These are phyloP conservation scores for Solanum gracilifrons DNA, from an alignment of 257 asterid species.

Conservation along the genomic window DNA sequence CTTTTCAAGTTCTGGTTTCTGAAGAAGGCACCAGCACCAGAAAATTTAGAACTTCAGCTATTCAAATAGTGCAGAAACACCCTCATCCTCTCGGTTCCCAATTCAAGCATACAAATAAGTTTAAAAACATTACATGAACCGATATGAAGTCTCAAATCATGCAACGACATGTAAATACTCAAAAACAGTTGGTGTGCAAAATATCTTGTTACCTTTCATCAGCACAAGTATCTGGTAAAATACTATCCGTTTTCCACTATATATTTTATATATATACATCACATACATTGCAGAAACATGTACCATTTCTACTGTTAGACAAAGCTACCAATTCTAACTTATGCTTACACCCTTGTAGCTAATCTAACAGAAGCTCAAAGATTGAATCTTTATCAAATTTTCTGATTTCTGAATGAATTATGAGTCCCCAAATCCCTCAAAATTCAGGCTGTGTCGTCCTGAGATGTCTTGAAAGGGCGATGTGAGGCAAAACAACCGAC, in stretches of 20 bases:
- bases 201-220: not conserved
- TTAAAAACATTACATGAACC: not conserved
- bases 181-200: not conserved
- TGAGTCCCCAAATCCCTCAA: not conserved
- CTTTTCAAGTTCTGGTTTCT: not conserved
- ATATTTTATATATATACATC: not conserved
- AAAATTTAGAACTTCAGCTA: not conserved
- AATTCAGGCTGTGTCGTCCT: not conserved
- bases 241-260: not conserved
- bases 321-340: not conserved
- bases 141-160: not conserved
- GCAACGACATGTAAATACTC: not conserved
- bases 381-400: not conserved
- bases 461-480: not conserved
- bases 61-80: not conserved
- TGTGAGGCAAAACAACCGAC: not conserved
- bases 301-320: not conserved
- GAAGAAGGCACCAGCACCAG: not conserved
- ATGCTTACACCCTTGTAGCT: not conserved
- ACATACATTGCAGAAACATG: not conserved
- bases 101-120: not conserved
- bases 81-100: fast-evolving
- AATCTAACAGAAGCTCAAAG: not conserved
- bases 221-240: not conserved
- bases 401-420: not conserved